Conservation (phyloP, 2,329 filamentous ascomycete genomes). For the Penicillium sp. region DNA sequence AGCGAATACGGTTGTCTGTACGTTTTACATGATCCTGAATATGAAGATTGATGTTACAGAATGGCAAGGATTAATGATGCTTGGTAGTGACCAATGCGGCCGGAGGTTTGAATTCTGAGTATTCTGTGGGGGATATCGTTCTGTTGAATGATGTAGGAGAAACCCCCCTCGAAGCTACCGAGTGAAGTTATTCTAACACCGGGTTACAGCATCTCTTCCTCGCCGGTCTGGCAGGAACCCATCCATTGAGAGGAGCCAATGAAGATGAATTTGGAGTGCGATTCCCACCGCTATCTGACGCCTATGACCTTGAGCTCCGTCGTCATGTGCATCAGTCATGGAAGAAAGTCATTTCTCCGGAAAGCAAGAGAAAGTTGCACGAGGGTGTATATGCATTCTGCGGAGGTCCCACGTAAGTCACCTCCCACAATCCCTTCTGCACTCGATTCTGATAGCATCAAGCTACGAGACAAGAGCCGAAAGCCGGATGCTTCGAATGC, state of each 20-base stretch:
- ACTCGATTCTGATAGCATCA: slow-evolving; percentile 14
- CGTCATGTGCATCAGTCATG: slow-evolving; percentile 58
- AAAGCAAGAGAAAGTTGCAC: slow-evolving; percentile 54
- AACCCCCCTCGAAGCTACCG: background rate
- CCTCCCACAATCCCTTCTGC: background rate
- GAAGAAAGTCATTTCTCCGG: slow-evolving; percentile 48
- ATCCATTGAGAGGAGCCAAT: slow-evolving; percentile 63
- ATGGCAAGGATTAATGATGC: slow-evolving; percentile 5
- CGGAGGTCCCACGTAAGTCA: slow-evolving; percentile 57
- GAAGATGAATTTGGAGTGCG: slow-evolving; percentile 60
- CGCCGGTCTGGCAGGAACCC: slow-evolving; percentile 59
- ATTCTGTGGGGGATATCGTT: slow-evolving; percentile 64
- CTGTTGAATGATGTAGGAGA: slow-evolving; percentile 60
- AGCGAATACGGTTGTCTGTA: slow-evolving; percentile 59
- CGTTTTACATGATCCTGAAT: slow-evolving; percentile 16
- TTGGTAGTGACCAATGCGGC: slow-evolving; percentile 63
- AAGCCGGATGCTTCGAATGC: slow-evolving; percentile 58
- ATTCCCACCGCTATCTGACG: slow-evolving; percentile 64
- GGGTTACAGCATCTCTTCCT: slow-evolving; percentile 58
- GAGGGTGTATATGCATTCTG: slow-evolving; percentile 67
- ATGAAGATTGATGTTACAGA: background rate
- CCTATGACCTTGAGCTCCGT: slow-evolving; percentile 62
- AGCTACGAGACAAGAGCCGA: slow-evolving; percentile 66
- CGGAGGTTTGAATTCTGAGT: slow-evolving; percentile 63
- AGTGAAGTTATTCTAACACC: slow-evolving; percentile 12